Conservation (phyloP, 208 protist genomes). For the Trypanosoma congolense region DNA sequence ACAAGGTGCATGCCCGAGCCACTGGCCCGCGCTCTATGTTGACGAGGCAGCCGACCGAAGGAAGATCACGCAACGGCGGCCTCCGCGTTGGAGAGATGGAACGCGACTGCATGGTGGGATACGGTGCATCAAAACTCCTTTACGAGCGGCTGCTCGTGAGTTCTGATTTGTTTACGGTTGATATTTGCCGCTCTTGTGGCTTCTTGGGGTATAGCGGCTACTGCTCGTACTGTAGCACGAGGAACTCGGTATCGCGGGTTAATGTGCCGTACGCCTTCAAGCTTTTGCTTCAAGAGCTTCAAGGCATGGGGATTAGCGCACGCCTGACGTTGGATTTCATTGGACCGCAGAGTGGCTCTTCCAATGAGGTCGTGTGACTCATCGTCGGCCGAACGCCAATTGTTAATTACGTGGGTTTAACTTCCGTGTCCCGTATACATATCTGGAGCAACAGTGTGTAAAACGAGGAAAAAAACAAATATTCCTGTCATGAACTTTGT, state of each 20-base stretch:
- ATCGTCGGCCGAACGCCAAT: background rate
- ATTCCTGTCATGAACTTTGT: no score
- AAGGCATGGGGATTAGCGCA: conserved; percentile 52
- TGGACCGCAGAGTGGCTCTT: conserved; percentile 5
- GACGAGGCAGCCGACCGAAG: conserved; percentile 99
- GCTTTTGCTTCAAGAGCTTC: conserved; percentile 99
- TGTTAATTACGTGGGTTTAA: background rate
- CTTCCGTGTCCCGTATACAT: no score
- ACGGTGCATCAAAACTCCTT: conserved; percentile 94
- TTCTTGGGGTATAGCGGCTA: conserved; percentile 86
- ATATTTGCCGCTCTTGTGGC: conserved; percentile 93
- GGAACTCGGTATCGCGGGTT: conserved; percentile 74
- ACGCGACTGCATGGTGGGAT: conserved; percentile 98
- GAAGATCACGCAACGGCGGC: conserved; percentile 96
- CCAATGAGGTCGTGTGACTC: conserved; percentile 1
- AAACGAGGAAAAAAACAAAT: no score
- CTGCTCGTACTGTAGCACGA: conserved; percentile 95
- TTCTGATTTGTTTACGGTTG: conserved; percentile 95
- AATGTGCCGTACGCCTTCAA: conserved; percentile 99
- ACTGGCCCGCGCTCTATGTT: conserved; percentile 92
- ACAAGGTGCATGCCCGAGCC: conserved; percentile 99
- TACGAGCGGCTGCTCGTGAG: conserved; percentile 97
- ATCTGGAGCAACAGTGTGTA: no score
- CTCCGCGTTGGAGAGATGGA: conserved; percentile 99
- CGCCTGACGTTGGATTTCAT: conserved; percentile 20